A percentile compares a stretch with the other conserved stretches of the same genome.
Conservation (phyloP, 768 basidiomycete species). For the Xerocomellus dryophilus region DNA sequence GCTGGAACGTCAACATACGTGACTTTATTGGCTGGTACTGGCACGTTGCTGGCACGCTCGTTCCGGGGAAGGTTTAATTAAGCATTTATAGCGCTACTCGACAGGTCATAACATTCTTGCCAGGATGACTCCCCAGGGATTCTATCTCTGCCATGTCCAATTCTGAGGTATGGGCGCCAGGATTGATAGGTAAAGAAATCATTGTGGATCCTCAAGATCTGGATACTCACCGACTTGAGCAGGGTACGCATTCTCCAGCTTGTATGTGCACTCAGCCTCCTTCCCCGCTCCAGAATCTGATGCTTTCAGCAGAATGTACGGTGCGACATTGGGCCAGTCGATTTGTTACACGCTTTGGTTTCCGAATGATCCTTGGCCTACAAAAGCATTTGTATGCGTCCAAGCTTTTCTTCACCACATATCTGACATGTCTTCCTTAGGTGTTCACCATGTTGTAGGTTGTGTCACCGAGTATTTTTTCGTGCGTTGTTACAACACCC, state of each 20-base stretch:
- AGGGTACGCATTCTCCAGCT: constrained; percentile 2
- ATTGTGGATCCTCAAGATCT: neutral
- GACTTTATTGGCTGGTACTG: too few species aligned
- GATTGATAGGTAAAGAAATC: constrained; percentile 2
- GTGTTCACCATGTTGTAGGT: constrained; percentile 4
- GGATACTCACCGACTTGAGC: neutral
- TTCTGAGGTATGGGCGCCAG: neutral
- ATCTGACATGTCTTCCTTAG: neutral
- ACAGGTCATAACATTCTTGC: neutral
- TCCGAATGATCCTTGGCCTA: constrained; percentile 1
- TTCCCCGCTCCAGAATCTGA: neutral
- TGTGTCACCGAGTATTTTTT: neutral
- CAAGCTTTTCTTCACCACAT: neutral
- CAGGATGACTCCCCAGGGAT: neutral
- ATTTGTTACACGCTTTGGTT: constrained; percentile 11
- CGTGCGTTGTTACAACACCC: neutral
- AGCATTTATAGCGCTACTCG: neutral
- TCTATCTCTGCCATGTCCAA: neutral
- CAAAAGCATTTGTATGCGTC: constrained; percentile 1
- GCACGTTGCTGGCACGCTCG: too few species aligned
- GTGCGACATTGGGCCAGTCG: constrained; percentile 10
- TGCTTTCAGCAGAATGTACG: constrained; percentile 7
- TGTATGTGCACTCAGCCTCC: neutral
- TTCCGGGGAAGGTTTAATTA: too few species aligned
- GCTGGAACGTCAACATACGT: too few species aligned